Evolutionary conservation across 805 yeast species (phyloP).

Genomic region (Saturnispora ahearnii): DNA sequence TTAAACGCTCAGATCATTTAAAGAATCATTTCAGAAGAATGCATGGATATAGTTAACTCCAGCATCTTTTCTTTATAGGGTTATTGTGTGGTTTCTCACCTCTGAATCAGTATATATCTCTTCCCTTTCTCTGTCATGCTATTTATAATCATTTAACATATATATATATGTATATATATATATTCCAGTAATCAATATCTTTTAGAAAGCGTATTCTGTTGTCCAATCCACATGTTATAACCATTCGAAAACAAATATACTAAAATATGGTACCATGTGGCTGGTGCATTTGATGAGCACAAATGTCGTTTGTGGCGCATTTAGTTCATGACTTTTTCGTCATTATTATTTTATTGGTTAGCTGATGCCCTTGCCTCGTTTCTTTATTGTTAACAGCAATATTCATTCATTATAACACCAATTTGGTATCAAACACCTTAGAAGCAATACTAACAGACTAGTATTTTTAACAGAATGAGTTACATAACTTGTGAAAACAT

Average conservation of each 20-base stretch:
- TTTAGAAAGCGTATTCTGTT: no score
- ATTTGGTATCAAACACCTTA: no score
- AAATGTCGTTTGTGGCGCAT: background rate
- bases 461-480: slow-evolving; percentile 1
- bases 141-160: no score
- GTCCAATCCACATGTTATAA: no score
- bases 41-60: slow-evolving; percentile 12
- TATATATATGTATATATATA: no score
- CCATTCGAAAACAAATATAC: no score
- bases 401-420: background rate
- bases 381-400: background rate
- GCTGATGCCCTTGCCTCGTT: background rate
- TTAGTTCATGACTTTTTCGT: no score
- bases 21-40: slow-evolving; percentile 50
- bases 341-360: background rate
- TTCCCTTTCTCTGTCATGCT: background rate
- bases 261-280: no score
- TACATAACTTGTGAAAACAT: slow-evolving; percentile 5
- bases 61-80: background rate
- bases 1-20: slow-evolving; percentile 59
- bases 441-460: background rate
- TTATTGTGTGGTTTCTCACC: no score
- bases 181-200: no score
- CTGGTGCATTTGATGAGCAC: no score
- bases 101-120: background rate